Evolutionary conservation across 805 yeast species (phyloP).

Genomic region (Helenozyma baotianmanensis): DNA sequence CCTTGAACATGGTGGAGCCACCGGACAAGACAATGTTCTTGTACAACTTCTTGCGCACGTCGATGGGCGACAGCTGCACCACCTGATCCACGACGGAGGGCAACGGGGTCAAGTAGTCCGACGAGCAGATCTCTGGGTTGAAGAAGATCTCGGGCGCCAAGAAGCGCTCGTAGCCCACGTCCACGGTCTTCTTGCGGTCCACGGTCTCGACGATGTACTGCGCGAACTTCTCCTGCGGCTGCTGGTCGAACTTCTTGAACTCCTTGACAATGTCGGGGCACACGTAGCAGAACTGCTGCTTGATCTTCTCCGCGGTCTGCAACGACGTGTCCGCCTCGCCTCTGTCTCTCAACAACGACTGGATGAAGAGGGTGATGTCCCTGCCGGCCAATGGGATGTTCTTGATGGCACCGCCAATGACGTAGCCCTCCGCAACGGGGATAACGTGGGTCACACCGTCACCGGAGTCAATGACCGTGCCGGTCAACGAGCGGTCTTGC

Average conservation of each 20-base stretch:
- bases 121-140: conserved; percentile 94
- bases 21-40: conserved; percentile 94
- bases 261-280: conserved; percentile 97
- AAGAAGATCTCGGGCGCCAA: conserved; percentile 99
- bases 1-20: conserved; percentile 98
- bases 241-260: conserved; percentile 89
- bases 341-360: conserved; percentile 89
- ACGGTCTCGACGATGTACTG: conserved; percentile 85
- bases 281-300: conserved; percentile 95
- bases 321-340: conserved; percentile 92
- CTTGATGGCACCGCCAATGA: conserved; percentile 94
- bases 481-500: conserved; percentile 90
- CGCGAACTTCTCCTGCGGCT: conserved; percentile 84
- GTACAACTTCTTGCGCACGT: conserved; percentile 94
- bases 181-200: conserved; percentile 63
- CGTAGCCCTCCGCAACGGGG: conserved; percentile 99
- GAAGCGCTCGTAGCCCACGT: conserved; percentile 96
- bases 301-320: conserved; percentile 94
- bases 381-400: conserved; percentile 98
- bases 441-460: conserved; percentile 99
- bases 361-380: conserved; percentile 92
- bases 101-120: conserved; percentile 92
- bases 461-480: conserved; percentile 97
- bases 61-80: conserved; percentile 93
- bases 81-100: conserved; percentile 96